These are phyloP conservation scores for Salix exigua DNA, from an alignment of 345 rosid species.

Conservation along the genomic window DNA sequence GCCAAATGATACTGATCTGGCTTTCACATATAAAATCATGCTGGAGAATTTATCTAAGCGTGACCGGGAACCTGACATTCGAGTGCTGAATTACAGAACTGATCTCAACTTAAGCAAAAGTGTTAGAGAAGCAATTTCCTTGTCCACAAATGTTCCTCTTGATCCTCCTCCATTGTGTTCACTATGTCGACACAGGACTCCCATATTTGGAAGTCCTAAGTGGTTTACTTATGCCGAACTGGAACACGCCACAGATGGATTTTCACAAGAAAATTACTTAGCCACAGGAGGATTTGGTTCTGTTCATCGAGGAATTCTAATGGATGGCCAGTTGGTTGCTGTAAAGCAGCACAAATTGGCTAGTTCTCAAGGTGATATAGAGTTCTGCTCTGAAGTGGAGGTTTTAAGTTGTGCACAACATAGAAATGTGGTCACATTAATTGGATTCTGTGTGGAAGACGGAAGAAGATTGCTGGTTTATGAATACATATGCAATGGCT, in stretches of 20 bases:
- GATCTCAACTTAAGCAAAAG: conserved; percentile 67
- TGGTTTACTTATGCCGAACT: conserved; percentile 90
- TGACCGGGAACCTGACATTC: conserved; percentile 43
- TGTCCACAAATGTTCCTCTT: conserved; percentile 66
- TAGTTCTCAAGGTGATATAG: conserved; percentile 91
- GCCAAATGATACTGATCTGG: conserved; percentile 30
- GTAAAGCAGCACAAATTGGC: conserved; percentile 97
- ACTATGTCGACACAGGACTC: conserved; percentile 88
- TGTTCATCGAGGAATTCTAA: conserved; percentile 23
- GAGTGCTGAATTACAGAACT: conserved; percentile 32
- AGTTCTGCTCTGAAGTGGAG: conserved; percentile 32
- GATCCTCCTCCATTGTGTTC: conserved; percentile 98
- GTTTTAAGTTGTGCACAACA: conserved; percentile 31
- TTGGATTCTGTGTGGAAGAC: conserved; percentile 30
- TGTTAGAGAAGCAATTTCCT: conserved; percentile 78
- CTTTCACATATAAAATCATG: conserved; percentile 36
- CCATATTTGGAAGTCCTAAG: conserved; percentile 87
- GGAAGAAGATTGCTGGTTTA: conserved; percentile 30
- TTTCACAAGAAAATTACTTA: conserved; percentile 77
- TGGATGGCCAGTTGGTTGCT: conserved; percentile 26
- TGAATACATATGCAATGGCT: conserved; percentile 40
- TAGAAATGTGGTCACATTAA: conserved; percentile 28
- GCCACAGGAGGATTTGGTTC: conserved; percentile 34
- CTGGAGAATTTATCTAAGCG: conserved; percentile 45
- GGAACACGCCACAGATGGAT: conserved; percentile 93